These are phyloP conservation scores for Datura wrightii DNA, from an alignment of 257 asterid species.

Conservation along the genomic window DNA sequence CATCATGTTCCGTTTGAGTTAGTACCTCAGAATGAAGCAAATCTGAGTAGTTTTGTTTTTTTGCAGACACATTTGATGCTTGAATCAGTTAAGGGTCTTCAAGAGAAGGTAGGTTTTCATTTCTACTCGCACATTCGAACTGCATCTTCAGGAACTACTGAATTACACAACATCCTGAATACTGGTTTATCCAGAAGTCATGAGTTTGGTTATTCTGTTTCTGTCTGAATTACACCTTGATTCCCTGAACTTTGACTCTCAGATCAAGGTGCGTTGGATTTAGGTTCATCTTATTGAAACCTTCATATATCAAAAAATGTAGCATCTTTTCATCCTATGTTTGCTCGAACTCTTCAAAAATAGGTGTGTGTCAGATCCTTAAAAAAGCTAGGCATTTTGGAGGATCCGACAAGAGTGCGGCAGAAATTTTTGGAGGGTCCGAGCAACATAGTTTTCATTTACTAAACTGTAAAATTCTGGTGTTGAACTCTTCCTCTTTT, in stretches of 20 bases:
- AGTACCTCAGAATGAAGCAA: neutral
- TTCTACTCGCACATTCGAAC: neutral
- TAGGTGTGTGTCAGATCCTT: too few species aligned
- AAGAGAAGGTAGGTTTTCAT: neutral
- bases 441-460: neutral
- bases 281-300: neutral
- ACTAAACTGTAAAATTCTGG: neutral
- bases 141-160: neutral
- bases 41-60: neutral
- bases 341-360: neutral
- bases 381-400: neutral
- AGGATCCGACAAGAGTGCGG: neutral
- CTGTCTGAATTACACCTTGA: neutral
- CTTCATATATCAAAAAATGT: neutral
- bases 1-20: neutral
- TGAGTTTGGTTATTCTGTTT: neutral
- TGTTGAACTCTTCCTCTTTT: neutral
- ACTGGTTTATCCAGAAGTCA: neutral
- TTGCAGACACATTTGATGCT: constrained; percentile 20
- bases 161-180: neutral
- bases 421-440: neutral
- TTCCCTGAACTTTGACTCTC: neutral
- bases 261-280: neutral
- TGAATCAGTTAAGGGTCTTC: constrained; percentile 1
- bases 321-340: neutral